These are phyloP conservation scores for Calonectria honghensis DNA, from an alignment of 2,329 filamentous ascomycete species.

Conservation along the genomic window DNA sequence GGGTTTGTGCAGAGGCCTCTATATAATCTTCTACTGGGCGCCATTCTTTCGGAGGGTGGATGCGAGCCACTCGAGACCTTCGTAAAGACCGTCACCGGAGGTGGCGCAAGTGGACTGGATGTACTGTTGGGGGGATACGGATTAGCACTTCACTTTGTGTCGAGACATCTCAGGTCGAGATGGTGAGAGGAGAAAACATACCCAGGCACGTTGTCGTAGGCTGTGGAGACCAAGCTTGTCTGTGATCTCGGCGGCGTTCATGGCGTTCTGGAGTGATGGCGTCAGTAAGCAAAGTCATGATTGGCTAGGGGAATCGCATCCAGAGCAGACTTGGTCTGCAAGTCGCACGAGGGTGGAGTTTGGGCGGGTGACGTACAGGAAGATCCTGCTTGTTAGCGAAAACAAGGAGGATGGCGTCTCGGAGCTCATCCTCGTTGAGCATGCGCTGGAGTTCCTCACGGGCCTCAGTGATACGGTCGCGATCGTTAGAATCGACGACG, in stretches of 20 bases:
- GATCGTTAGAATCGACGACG: slow-evolving; percentile 99
- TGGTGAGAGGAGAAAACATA: slow-evolving; percentile 72
- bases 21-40: slow-evolving; percentile 72
- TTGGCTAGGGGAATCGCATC: slow-evolving; percentile 24
- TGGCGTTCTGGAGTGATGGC: slow-evolving; percentile 84
- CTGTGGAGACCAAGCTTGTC: slow-evolving; percentile 99
- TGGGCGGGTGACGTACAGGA: slow-evolving; percentile 78
- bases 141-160: slow-evolving; percentile 48
- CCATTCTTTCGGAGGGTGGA: slow-evolving; percentile 87
- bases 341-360: slow-evolving; percentile 41
- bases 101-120: slow-evolving; percentile 99
- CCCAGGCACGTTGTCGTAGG: slow-evolving; percentile 98
- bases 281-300: slow-evolving; percentile 46
- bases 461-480: slow-evolving; percentile 97
- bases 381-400: slow-evolving; percentile 99
- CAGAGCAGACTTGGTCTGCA: slow-evolving; percentile 27
- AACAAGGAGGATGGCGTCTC: slow-evolving; percentile 95
- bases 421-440: slow-evolving; percentile 99
- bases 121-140: slow-evolving; percentile 75
- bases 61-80: slow-evolving; percentile 96
- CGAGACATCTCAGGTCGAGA: slow-evolving; percentile 5
- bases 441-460: slow-evolving; percentile 97
- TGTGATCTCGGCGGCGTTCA: slow-evolving; percentile 99
- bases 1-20: slow-evolving; percentile 59
- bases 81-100: slow-evolving; percentile 99